Base-by-base conservation (phyloP, 2,329 filamentous ascomycete species). In the Trichoderma sp. region DNA sequence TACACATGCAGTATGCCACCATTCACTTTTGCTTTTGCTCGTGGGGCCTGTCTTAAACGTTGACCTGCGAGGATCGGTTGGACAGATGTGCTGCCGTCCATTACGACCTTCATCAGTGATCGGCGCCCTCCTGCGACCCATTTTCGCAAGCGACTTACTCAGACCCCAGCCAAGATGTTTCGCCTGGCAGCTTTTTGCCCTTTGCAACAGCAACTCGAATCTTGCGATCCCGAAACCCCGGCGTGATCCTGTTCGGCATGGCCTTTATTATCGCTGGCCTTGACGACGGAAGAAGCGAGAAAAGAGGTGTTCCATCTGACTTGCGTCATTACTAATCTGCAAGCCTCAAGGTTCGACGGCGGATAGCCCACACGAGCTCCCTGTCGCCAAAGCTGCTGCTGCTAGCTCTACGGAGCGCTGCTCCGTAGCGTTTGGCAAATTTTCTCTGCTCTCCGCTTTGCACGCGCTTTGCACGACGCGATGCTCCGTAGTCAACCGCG, bases 401-500 rank as follows among this genome's bases (percentile, higher is more conserved):
- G 16, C 46, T 63, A 63, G 59, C 43, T 63, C 59, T 30, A 46
- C 61, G 49, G 61, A 43, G 18, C 28, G 49, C 49, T 43, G 51
- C 61, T 55, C 51, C 61, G 51, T 64, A 43, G 52, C 21, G 58
- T 37, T 30, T 56, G 37, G 61, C 61, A 65, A 65, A 65, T 46
- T 66, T 66, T 66, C 34, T 56, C 63, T 43, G 24, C 63, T 30
- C 63, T 55, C 51, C 60, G 34, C 56, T 59, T 61, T 55, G 49
- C 60, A 55, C 60, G 60, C 60, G 34, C 56, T 59, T 61, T 55
- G 49, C 60, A 55, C 60, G 60, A 55, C 60, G 18, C 60, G 28
- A 64, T 56, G 24, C 51, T 30, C 26, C 51, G 51, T 26, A 43
- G 63, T 56, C 63, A 58, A 56, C 63, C 61, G 61, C 61, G 61